Conservation (phyloP, 108 stramenopile species). For the Pseudonitzschia pungens region DNA sequence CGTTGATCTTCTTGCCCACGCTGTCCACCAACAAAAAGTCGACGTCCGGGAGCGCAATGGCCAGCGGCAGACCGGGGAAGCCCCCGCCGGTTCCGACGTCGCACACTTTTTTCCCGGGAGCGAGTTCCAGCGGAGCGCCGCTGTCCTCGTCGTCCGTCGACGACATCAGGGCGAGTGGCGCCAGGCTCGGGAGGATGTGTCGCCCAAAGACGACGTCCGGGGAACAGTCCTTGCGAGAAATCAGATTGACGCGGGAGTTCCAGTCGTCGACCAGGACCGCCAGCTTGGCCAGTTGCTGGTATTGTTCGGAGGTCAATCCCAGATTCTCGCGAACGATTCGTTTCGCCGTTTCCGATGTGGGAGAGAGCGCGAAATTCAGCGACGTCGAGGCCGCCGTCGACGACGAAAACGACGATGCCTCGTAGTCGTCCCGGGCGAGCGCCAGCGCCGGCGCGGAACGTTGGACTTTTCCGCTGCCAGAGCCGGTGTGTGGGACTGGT, state of each 20-base stretch:
- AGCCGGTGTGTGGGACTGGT: background rate
- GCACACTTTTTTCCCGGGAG: slow-evolving; percentile 32
- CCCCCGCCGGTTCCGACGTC: slow-evolving; percentile 88
- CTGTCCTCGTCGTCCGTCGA: slow-evolving; percentile 5
- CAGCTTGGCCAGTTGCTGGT: slow-evolving; percentile 53
- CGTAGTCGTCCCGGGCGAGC: background rate
- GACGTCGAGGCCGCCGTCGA: slow-evolving; percentile 37
- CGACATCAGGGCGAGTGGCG: slow-evolving; percentile 41
- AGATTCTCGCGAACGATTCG: slow-evolving; percentile 28
- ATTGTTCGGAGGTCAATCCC: slow-evolving; percentile 35
- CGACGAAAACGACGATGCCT: slow-evolving; percentile 3
- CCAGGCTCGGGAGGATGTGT: slow-evolving; percentile 80
- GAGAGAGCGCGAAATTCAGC: slow-evolving; percentile 46
- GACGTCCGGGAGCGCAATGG: slow-evolving; percentile 65
- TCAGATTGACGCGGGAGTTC: slow-evolving; percentile 84
- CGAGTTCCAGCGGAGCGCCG: slow-evolving; percentile 5
- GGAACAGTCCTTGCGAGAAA: slow-evolving; percentile 75
- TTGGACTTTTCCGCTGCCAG: no score
- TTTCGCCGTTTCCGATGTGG: slow-evolving; percentile 33
- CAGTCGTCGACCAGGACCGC: slow-evolving; percentile 67
- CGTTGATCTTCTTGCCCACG: slow-evolving; percentile 78
- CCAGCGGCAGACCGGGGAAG: slow-evolving; percentile 89
- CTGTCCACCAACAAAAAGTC: slow-evolving; percentile 81
- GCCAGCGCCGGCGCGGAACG: background rate
- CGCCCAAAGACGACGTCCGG: slow-evolving; percentile 63